phyloP scores from a whole-genome alignment of 257 asterid genomes.

The Nicotiana otophora region DNA sequence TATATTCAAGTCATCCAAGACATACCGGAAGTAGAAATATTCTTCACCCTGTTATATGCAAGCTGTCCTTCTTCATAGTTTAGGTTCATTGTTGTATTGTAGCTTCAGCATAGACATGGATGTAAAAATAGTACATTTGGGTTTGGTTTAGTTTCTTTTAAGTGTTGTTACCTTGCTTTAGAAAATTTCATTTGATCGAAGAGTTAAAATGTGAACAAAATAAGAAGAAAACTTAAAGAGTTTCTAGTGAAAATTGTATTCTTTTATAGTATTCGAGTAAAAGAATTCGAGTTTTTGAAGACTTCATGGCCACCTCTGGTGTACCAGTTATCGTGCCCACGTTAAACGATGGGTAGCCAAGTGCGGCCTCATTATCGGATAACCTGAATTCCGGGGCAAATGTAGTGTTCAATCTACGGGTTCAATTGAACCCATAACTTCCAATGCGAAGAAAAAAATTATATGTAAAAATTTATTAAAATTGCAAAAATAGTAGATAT shows the following conservation, averaged over 20 bases:
- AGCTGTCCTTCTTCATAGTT: slow-evolving; percentile 40
- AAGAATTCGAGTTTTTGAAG: not conserved
- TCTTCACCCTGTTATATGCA: slow-evolving; percentile 82
- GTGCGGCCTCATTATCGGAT: not conserved
- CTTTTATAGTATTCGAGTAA: not conserved
- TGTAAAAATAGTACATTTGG: not conserved
- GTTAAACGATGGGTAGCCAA: too few relatives aligned
- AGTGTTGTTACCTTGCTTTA: not conserved
- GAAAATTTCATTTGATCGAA: not conserved
- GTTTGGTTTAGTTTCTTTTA: not conserved
- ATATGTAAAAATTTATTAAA: too few relatives aligned
- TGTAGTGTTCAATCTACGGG: too few relatives aligned
- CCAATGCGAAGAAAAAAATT: too few relatives aligned
- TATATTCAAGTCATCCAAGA: slow-evolving; percentile 45
- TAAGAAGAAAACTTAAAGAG: not conserved
- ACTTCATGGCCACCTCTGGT: not conserved
- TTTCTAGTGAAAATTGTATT: not conserved
- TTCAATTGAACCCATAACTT: too few relatives aligned
- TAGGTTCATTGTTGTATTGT: slow-evolving; percentile 18
- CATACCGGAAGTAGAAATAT: slow-evolving; percentile 64
- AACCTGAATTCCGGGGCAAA: not conserved
- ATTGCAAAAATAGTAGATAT: too few relatives aligned
- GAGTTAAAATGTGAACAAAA: not conserved
- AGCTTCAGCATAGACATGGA: slow-evolving; percentile 8
- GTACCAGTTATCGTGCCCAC: too few relatives aligned